Conservation (phyloP, 2,329 filamentous ascomycete genomes). For the Blumeria hordei region DNA sequence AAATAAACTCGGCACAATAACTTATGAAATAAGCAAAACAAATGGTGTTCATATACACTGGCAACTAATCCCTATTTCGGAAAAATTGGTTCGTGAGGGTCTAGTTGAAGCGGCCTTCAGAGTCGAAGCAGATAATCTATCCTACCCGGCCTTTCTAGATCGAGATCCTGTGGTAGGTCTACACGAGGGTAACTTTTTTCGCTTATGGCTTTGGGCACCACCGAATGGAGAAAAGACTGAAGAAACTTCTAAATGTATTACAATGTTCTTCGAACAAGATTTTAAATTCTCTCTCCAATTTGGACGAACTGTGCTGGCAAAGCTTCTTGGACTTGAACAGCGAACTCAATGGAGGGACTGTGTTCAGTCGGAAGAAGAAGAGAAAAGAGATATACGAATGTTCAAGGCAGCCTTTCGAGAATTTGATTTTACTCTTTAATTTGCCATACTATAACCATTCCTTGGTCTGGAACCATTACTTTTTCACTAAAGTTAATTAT, state of each 20-base stretch:
- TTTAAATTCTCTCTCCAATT: conserved; percentile 80
- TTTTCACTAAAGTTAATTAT: too few relatives aligned
- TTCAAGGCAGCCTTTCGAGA: conserved; percentile 65
- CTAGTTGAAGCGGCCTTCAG: conserved; percentile 75
- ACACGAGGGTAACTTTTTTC: conserved; percentile 46
- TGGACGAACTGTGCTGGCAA: conserved; percentile 65
- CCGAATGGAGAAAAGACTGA: conserved; percentile 20
- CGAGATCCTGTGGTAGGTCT: conserved; percentile 26
- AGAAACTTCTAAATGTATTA: conserved; percentile 35
- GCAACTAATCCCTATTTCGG: conserved; percentile 67
- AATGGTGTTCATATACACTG: conserved; percentile 75
- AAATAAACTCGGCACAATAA: conserved; percentile 52
- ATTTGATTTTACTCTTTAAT: conserved; percentile 44
- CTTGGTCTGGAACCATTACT: too few relatives aligned
- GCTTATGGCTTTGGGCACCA: conserved; percentile 52
- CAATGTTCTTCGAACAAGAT: conserved; percentile 47
- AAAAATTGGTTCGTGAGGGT: conserved; percentile 41
- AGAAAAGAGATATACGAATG: conserved; percentile 49
- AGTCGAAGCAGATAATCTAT: conserved; percentile 58
- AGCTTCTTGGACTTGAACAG: conserved; percentile 56
- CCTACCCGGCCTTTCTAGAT: conserved; percentile 26
- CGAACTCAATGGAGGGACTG: conserved; percentile 73
- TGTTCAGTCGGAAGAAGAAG: conserved; percentile 51
- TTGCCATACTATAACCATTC: too few relatives aligned
- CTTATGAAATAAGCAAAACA: conserved; percentile 72